Base-by-base conservation (phyloP, 2,329 filamentous ascomycete species). In the Colletotrichum liriopes region DNA sequence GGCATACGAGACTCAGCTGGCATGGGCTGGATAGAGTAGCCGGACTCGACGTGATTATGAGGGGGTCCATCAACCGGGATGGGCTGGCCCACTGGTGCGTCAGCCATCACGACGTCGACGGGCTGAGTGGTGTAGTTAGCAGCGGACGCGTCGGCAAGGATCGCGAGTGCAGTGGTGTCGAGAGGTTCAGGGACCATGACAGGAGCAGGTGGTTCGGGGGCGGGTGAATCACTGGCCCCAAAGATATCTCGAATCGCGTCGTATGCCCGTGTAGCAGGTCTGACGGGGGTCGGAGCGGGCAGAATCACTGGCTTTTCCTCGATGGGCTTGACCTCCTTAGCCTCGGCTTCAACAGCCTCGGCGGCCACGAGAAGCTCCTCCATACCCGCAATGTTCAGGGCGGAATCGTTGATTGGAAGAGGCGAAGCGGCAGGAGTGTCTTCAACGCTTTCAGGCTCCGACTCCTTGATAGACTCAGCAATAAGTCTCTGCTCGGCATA, bases 221-320 rank as follows among this genome's bases (percentile, higher is more conserved):
- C 61, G 29, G 65, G 67, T 26, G 82, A 81, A 67, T 75, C 70
- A 41, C 71, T 66, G 54, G 59, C 61, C 41, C 73, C 81, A 73
- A 85, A 85, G 39, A 85, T 80, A 69, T 85, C 84, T n/a, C 79
- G 74, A 39, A 81, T 77, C n/a, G 79, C 79, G 54, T 81, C 79
- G 59, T 81, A 81, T 6, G 75, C 70, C 18, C 73, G 72, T 16
- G 72, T 74, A 18, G 59, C 59, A 23, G 73, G 60, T 52, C 67
- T 73, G 35, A 58, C 67, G 35, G 71, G 71, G 5, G 67, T 73
- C 26, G 71, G 71, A 23, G 67, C 54, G 55, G 63, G 67, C 11
- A 72, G 37, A 20, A 64, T 9, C 43, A 55, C 59, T 12, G 70
- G 70, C 54, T 65, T 72, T 39, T 69, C 70, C 20, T 70, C 65